Percentiles rank a stretch among this genome's conserved stretches.
These are phyloP conservation scores for Malus sieversii DNA, from an alignment of 306 rosid genomes.

Conservation along the genomic window DNA sequence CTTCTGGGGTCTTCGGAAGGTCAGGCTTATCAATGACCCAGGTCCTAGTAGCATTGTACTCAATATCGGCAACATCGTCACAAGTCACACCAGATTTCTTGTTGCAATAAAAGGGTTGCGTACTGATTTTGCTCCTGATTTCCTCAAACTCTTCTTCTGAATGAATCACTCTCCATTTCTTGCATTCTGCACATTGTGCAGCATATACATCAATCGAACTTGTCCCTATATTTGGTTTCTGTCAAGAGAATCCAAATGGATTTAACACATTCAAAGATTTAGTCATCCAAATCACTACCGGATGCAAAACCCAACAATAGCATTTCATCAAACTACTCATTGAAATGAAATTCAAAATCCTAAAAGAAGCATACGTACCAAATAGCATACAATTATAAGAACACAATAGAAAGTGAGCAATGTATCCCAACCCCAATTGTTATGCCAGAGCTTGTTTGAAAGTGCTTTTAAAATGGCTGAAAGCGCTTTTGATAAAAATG, in stretches of 20 bases:
- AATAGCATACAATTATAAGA: not conserved
- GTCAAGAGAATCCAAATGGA: slow-evolving; percentile 27
- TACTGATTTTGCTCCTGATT: slow-evolving; percentile 38
- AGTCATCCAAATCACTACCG: not conserved
- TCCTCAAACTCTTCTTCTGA: slow-evolving; percentile 77
- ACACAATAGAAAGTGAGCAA: not conserved
- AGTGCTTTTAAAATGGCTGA: no score
- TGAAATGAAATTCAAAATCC: not conserved
- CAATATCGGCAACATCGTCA: slow-evolving; percentile 63
- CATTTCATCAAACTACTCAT: not conserved
- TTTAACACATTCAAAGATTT: not conserved
- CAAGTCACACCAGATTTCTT: slow-evolving; percentile 45
- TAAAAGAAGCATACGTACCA: not conserved
- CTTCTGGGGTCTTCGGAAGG: slow-evolving; percentile 64
- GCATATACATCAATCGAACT: slow-evolving; percentile 61
- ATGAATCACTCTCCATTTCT: slow-evolving; percentile 77
- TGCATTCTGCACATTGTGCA: slow-evolving; percentile 62
- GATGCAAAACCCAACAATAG: not conserved
- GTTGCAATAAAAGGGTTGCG: slow-evolving; percentile 62
- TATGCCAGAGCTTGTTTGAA: not conserved
- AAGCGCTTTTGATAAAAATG: no score
- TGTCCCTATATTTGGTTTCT: slow-evolving; percentile 20
- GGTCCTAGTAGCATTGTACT: slow-evolving; percentile 56
- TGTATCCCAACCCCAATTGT: not conserved
- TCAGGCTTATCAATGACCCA: slow-evolving; percentile 92